Evolutionary conservation across 441 rosid species (phyloP), one percentile per base, ranked within the genome.

Genomic region (Populus hybrid): DNA sequence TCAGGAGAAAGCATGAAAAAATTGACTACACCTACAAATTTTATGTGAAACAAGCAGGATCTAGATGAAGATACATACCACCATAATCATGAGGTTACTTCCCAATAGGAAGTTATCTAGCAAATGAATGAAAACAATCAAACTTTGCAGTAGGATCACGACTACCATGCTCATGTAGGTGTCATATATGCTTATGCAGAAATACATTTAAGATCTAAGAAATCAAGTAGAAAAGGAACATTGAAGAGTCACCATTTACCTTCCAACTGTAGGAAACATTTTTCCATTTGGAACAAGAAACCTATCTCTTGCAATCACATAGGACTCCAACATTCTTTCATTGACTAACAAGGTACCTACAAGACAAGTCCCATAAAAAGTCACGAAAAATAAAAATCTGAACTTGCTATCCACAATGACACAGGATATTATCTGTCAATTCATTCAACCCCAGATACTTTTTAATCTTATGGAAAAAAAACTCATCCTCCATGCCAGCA

Each of bases 261-360:
- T 95, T 82, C 99, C 98, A 68, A 88, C 75, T 18, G 93, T 83
- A n/a, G 99, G 98, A 84, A 92, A 95, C 99, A 93, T 93, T 85
- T 89, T 93, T 69, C 99, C 98, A 30, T 82, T 88, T 0, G 95
- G 95, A 72, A 75, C 84, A 82, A 95, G 91, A 83, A 95, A 91
- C 78, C 97, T 85, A 79, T 95, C 99, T 86, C 99, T 92, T 8
- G 99, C 97, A 87, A 95, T 95, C 32, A 93, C 94, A 76, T 95
- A 95, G 53, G 99, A 86, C 77, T 95, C 99, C 82, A 95, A 79
- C 99, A 95, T 95, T 81, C 99, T 90, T 83, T 95, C 99, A 71
- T 95, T 95, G 76, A 95, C 93, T 84, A 95, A 80, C 72, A 95
- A 80, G 75, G 99, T 95, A 74, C 98, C 99, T 95, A 81, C 79